Evolutionary conservation across 2,329 filamentous ascomycete species (phyloP), one percentile per base, ranked within the genome.

Genomic region (Calycina marina): DNA sequence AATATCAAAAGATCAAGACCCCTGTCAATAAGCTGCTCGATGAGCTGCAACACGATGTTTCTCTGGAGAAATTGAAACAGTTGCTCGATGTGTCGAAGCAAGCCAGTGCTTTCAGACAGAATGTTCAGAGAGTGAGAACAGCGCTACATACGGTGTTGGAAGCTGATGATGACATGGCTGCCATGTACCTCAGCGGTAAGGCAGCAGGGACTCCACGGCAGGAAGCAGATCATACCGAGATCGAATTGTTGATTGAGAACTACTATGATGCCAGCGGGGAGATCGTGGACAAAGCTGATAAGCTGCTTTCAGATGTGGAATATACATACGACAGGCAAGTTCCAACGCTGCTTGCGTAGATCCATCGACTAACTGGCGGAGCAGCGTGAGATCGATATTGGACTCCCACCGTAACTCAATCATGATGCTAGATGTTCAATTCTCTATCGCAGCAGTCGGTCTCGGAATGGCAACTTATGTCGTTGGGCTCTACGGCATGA

Each of bases 21-120:
- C 27, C 27, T 6, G 14, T 29, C 12, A 14, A 11, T 11, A 14
- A 16, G 8, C 14, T 29, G 4, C 12, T 29, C 16, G 13, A 16
- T 5, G 13, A 14, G 9, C 18, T 29, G 27, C 14, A 29, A 10
- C 8, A 29, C 8, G 14, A 15, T 17, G 27, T 29, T 14, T 12
- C n/a, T n/a, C 27, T 15, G 14, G 27, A 29, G 14, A 29, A 29
- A 11, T 16, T 0, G 60, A 69, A 29, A 16, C 16, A 29, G 13
- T 16, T 29, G 6, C 13, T 16, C 9, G 27, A 29, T 16, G 27
- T 28, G 11, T 28, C 26, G n/a, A 28, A 15, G 26, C 26, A 28
- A 15, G 10, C 15, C n/a, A 28, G 26, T 14, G 26, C 26, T 5
- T 28, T 28, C 26, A 12, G 14, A 15, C 26, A 28, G 26, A 28